A percentile compares a stretch with the other conserved stretches of the same genome.
These are phyloP conservation scores for Skeletonema marinoi DNA, from an alignment of 108 stramenopile species.

Conservation along the genomic window DNA sequence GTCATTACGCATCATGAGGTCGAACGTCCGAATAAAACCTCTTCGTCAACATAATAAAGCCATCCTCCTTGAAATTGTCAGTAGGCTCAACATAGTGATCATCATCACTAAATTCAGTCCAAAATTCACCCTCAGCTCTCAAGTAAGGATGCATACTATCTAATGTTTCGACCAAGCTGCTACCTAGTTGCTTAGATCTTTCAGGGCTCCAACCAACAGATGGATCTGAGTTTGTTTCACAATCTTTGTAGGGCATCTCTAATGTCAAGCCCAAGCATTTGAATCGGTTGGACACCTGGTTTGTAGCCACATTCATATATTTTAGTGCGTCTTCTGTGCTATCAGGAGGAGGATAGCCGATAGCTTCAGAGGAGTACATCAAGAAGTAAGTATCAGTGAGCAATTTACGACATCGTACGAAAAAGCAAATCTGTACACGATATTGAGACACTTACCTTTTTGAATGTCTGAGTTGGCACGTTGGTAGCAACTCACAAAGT, in stretches of 20 bases:
- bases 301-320: conserved; percentile 78
- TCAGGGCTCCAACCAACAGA: conserved; percentile 69
- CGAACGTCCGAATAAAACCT: conserved; percentile 49
- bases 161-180: conserved; percentile 67
- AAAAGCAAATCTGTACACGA: too few relatives aligned
- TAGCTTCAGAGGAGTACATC: not conserved
- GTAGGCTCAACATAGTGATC: conserved; percentile 74
- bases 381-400: not conserved
- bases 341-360: conserved; percentile 74
- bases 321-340: conserved; percentile 50
- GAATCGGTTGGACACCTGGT: conserved; percentile 80
- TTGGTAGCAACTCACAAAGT: conserved; percentile 70
- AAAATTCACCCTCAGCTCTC: conserved; percentile 73
- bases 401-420: not conserved
- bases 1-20: conserved; percentile 5
- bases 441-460: conserved; percentile 14
- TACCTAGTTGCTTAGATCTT: conserved; percentile 67
- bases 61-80: conserved; percentile 51
- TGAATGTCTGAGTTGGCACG: conserved; percentile 84
- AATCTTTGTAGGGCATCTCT: conserved; percentile 93
- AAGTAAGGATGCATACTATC: conserved; percentile 72
- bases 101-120: conserved; percentile 56
- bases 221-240: conserved; percentile 64
- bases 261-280: conserved; percentile 85
- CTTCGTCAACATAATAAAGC: conserved; percentile 49